Base-by-base conservation (phyloP, 768 basidiomycete genomes). In the Lepiota brunneoincarnata region DNA sequence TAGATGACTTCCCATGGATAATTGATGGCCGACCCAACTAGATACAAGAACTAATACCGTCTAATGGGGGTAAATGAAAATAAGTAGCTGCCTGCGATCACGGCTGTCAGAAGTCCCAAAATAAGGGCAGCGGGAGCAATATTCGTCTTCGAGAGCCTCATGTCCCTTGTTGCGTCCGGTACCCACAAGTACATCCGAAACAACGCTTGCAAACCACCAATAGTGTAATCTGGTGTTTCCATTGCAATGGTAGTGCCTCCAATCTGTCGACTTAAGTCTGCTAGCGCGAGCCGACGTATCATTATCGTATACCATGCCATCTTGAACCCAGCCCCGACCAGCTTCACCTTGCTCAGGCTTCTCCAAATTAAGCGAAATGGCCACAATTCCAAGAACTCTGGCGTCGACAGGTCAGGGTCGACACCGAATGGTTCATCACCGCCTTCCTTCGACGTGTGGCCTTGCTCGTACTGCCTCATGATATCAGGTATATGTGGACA, bases 281-380 rank as follows among this genome's bases (percentile, higher is more conserved):
- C 59, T 35, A 36, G 60, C 55, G 84, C 76, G 26, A 87, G 62
- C 24, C 69, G 66, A 51, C 83, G 74, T 64, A 93, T 81, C 58
- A 72, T 71, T 17, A 87, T 71, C 15, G 66, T 64, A 67, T 91
- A 87, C 89, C 89, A 91, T 3, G 87, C 81, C 67, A 83, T 72
- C 17, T 67, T 69, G 7, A 77, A 65, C 0, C 87, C 81, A 1
- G 86, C 88, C 0, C 91, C 89, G 12, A 91, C 64, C 4, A 93
- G 66, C 35, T 75, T 75, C 21, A 90, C 75, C 14, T 75, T 70
- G 2, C 76, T 72, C 3, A 84, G 50, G 35, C 67, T 61, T 12
- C 43, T 47, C 62, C 67, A 70, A 4, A 75, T 21, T 62, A 63
- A 64, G 5, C 26, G 57, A 34, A 64, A 54, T 1, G 55, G 64